Evolutionary conservation across 2,329 filamentous ascomycete genomes (phyloP), one percentile per base, ranked within the genome.

Genomic region (Massarina eburnea): DNA sequence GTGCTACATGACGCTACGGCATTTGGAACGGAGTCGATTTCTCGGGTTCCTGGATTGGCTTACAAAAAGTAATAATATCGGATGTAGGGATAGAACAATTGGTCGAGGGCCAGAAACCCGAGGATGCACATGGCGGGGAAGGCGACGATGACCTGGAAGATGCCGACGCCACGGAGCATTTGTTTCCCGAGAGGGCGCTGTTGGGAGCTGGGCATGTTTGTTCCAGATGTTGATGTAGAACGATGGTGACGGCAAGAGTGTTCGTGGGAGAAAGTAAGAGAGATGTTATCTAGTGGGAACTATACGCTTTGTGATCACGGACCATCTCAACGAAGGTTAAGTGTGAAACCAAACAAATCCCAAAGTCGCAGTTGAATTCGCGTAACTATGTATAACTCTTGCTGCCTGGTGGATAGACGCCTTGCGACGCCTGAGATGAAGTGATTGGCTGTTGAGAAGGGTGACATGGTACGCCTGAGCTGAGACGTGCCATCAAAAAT

Each of bases 21-120:
- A n/a, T n/a, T n/a, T n/a, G n/a, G n/a, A n/a, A n/a, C n/a, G n/a
- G n/a, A n/a, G n/a, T n/a, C n/a, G n/a, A n/a, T n/a, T n/a, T n/a
- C n/a, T n/a, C n/a, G n/a, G n/a, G n/a, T n/a, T n/a, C n/a, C n/a
- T n/a, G 24, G n/a, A 20, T 7, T 10, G 7, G 20, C 24, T 9
- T 20, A 51, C 45, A 51, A 12, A 38, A 51, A 48, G 33, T 45
- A 39, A 20, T 51, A 51, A 20, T 39, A 43, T 2, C 6, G 15
- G 20, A 21, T 18, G 9, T 24, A 44, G 3, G 33, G 14, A 2
- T 40, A 26, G 27, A 51, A 42, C 2, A 51, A 20, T 20, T 21
- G 24, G 3, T 21, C 17, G 17, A 36, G 44, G 14, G 42, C 46
- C 17, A 27, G 9, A 18, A 32, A 26, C 14, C 46, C 49, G 4